Conservation (phyloP, 768 basidiomycete species). For the Boletus vermiculosoides region DNA sequence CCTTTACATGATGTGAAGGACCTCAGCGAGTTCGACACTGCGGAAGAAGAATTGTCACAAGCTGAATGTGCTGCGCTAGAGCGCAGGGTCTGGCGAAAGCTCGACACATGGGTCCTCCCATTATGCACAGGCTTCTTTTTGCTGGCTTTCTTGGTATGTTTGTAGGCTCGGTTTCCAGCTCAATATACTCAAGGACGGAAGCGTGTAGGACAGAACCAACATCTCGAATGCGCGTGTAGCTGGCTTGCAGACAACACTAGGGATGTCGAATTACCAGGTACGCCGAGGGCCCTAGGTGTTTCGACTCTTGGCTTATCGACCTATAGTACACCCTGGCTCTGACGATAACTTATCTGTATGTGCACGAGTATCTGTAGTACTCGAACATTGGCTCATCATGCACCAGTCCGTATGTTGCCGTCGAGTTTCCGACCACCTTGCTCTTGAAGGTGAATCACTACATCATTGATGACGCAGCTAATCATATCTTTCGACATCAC, state of each 20-base stretch:
- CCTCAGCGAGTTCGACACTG: background rate
- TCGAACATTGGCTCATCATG: background rate
- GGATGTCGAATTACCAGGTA: conserved; percentile 30
- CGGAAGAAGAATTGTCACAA: conserved; percentile 5
- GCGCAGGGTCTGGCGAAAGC: conserved; percentile 45
- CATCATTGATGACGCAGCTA: background rate
- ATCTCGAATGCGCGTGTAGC: conserved; percentile 61
- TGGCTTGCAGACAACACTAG: conserved; percentile 53
- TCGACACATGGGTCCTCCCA: conserved; percentile 49
- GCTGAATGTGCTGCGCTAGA: conserved; percentile 30
- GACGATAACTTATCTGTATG: conserved; percentile 31
- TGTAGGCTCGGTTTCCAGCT: background rate
- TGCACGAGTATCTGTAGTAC: background rate
- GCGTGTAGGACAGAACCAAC: conserved; percentile 39
- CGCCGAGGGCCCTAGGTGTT: background rate
- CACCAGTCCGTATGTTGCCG: conserved; percentile 46
- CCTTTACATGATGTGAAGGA: background rate
- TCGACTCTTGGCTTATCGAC: background rate
- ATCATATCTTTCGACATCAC: background rate
- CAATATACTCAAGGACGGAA: background rate
- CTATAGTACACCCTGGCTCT: conserved; percentile 35
- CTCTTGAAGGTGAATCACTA: conserved; percentile 44
- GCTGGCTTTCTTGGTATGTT: conserved; percentile 49
- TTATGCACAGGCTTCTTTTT: conserved; percentile 49
- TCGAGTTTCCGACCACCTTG: conserved; percentile 61